A percentile compares a stretch with the other conserved stretches of the same genome.
These are phyloP conservation scores for Thalassiosira delicatula DNA, from an alignment of 352 stramenopile species.

Conservation along the genomic window DNA sequence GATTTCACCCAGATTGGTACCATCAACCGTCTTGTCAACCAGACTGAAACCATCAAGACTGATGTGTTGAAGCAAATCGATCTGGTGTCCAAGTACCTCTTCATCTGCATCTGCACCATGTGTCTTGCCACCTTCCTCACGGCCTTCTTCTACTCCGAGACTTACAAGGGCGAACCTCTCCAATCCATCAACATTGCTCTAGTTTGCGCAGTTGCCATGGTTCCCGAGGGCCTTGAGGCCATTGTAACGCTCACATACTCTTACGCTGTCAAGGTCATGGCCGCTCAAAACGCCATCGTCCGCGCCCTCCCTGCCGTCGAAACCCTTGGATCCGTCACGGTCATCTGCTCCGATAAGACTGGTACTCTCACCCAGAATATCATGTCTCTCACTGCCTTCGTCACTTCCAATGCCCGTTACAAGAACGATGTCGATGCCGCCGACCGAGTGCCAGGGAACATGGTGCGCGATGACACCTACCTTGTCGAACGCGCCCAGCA, in stretches of 20 bases:
- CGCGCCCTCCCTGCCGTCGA: slow-evolving; percentile 95
- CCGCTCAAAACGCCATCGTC: slow-evolving; percentile 97
- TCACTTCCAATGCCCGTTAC: slow-evolving; percentile 80
- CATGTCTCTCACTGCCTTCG: slow-evolving; percentile 92
- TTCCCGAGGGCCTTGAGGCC: slow-evolving; percentile 97
- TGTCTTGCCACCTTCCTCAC: too few species aligned
- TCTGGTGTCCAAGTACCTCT: slow-evolving; percentile 92
- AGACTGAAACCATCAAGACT: slow-evolving; percentile 92
- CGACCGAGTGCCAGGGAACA: slow-evolving; percentile 67
- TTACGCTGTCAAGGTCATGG: slow-evolving; percentile 94
- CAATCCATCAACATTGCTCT: slow-evolving; percentile 99
- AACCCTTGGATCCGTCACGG: slow-evolving; percentile 94
- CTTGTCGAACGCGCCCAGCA: slow-evolving; percentile 57
- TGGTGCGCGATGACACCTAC: slow-evolving; percentile 76
- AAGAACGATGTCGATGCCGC: slow-evolving; percentile 72
- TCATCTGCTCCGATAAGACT: slow-evolving; percentile 92
- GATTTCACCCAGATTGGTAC: slow-evolving; percentile 94
- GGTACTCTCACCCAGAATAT: slow-evolving; percentile 98
- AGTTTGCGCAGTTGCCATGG: slow-evolving; percentile 96
- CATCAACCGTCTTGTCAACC: slow-evolving; percentile 93
- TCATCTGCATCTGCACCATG: slow-evolving; percentile 92
- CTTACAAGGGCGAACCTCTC: slow-evolving; percentile 90
- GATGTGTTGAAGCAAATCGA: slow-evolving; percentile 96
- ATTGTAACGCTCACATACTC: slow-evolving; percentile 98
- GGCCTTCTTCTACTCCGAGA: slow-evolving; percentile 91